These are phyloP conservation scores for Aspergillus fructus DNA, from an alignment of 2,329 filamentous ascomycete genomes.

Conservation along the genomic window DNA sequence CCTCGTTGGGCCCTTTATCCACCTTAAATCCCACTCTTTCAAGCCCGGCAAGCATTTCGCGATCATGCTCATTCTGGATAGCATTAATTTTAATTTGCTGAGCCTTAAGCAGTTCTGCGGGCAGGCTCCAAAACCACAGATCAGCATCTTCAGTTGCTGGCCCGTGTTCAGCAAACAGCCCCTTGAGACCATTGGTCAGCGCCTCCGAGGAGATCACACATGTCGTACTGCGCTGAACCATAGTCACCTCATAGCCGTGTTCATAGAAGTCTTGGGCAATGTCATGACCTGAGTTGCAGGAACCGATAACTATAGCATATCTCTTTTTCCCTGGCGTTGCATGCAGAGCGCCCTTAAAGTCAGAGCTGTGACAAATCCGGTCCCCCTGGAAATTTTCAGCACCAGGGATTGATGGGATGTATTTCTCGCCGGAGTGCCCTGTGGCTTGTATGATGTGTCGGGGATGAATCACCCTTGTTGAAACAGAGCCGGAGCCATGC, in stretches of 20 bases:
- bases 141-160: slow-evolving; percentile 68
- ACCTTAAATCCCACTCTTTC: slow-evolving; percentile 60
- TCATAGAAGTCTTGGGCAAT: slow-evolving; percentile 68
- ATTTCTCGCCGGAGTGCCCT: slow-evolving; percentile 66
- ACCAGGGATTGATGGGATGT: slow-evolving; percentile 49
- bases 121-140: slow-evolving; percentile 57
- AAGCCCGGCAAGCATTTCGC: slow-evolving; percentile 45
- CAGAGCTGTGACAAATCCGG: slow-evolving; percentile 60
- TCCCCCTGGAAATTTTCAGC: slow-evolving; percentile 59
- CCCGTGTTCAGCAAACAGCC: slow-evolving; percentile 46
- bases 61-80: slow-evolving; percentile 35
- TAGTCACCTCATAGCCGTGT: slow-evolving; percentile 59
- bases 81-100: slow-evolving; percentile 51
- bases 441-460: slow-evolving; percentile 67
- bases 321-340: slow-evolving; percentile 53
- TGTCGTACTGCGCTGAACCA: slow-evolving; percentile 50
- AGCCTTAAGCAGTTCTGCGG: slow-evolving; percentile 60
- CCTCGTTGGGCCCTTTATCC: slow-evolving; percentile 57
- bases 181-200: slow-evolving; percentile 53
- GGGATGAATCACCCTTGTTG: slow-evolving; percentile 58
- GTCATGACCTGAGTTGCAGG: slow-evolving; percentile 68
- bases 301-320: slow-evolving; percentile 61
- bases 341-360: slow-evolving; percentile 54
- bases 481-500: slow-evolving; percentile 35
- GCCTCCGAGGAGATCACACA: slow-evolving; percentile 60